Conservation (phyloP, 2,329 filamentous ascomycete genomes). For the Diaporthe helianthi region DNA sequence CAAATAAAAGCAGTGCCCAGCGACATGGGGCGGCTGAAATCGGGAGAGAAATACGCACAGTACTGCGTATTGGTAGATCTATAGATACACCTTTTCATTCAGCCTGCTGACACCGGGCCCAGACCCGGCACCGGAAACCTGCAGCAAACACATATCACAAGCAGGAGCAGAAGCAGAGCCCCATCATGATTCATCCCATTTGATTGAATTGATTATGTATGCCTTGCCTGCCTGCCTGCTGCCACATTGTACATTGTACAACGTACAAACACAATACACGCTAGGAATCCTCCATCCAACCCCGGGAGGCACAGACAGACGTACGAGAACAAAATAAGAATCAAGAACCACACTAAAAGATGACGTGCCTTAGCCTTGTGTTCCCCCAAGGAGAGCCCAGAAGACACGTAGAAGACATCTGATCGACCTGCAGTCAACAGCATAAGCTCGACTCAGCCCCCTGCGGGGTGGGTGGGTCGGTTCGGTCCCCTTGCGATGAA, state of each 20-base stretch:
- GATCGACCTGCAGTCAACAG: neutral
- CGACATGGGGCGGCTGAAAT: neutral
- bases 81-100: neutral
- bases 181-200: neutral
- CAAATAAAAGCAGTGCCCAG: neutral
- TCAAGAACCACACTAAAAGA: neutral
- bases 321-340: neutral
- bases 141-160: neutral
- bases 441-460: conserved; percentile 17
- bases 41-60: neutral
- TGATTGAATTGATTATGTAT: neutral
- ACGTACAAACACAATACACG: neutral
- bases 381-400: neutral
- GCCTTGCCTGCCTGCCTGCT: too few relatives aligned
- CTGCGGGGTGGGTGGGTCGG: too few relatives aligned
- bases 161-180: neutral
- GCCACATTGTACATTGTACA: neutral
- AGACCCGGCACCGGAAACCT: neutral
- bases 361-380: conserved; percentile 33
- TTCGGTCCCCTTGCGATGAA: too few relatives aligned
- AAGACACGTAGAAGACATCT: neutral
- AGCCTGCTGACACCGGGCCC: neutral
- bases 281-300: neutral
- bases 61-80: neutral
- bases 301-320: neutral